Percentiles rank a stretch among this genome's conserved stretches.
Conservation (phyloP, 768 basidiomycete species). For the Trametes maxima region DNA sequence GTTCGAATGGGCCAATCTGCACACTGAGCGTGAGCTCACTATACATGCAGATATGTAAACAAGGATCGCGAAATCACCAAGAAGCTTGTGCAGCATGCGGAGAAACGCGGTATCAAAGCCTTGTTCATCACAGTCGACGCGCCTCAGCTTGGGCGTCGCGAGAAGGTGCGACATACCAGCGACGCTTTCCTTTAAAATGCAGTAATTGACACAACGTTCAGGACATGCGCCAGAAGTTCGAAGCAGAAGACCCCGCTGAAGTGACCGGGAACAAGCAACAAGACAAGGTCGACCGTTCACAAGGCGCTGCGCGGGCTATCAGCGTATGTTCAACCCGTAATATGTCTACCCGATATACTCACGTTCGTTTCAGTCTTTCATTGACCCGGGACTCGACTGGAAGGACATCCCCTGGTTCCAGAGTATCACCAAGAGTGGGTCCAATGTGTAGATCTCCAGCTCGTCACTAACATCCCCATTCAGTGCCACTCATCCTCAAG, state of each 20-base stretch:
- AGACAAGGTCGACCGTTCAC: constrained; percentile 71
- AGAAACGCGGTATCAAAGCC: constrained; percentile 86
- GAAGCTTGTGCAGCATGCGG: constrained; percentile 87
- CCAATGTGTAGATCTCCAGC: no score
- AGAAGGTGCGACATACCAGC: constrained; percentile 53
- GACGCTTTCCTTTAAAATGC: not conserved
- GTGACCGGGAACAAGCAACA: constrained; percentile 52
- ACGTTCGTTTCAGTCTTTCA: constrained; percentile 69
- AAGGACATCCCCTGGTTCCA: constrained; percentile 71
- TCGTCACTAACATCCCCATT: not conserved
- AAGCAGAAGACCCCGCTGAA: constrained; percentile 69
- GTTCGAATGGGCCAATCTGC: constrained; percentile 21
- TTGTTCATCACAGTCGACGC: constrained; percentile 98
- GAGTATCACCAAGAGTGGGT: constrained; percentile 56
- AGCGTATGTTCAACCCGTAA: constrained; percentile 51
- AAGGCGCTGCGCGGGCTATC: constrained; percentile 94
- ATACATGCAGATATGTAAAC: constrained; percentile 17
- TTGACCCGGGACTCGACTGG: constrained; percentile 91
- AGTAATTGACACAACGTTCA: constrained; percentile 21
- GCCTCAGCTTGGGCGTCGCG: constrained; percentile 90
- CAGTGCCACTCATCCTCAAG: constrained; percentile 64
- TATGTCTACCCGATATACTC: not conserved
- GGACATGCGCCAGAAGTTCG: constrained; percentile 98
- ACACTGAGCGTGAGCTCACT: not conserved
- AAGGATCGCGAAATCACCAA: constrained; percentile 84